Evolutionary conservation across 192 early-diverging fungal genomes (phyloP).

Genomic region (Obelidium mucronatum): DNA sequence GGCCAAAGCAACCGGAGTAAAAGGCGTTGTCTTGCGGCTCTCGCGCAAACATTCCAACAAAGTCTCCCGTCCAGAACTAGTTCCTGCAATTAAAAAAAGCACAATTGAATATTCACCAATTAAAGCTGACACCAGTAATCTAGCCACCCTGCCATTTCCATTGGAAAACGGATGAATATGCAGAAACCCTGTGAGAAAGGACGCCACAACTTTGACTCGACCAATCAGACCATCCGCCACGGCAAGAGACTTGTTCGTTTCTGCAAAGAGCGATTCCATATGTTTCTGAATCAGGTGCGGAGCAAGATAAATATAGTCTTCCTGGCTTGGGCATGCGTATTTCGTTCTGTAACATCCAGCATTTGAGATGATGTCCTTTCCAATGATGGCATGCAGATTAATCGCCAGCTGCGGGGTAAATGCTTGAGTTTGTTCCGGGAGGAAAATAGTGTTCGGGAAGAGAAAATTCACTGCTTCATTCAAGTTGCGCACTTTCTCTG

Average conservation of each 20-base stretch:
- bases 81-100: background rate
- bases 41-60: background rate
- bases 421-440: background rate
- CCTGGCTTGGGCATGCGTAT: background rate
- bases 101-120: background rate
- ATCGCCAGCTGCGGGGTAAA: background rate
- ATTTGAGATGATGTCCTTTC: background rate
- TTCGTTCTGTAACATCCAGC: background rate
- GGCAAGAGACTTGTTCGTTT: background rate
- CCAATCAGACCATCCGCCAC: background rate
- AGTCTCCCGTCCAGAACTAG: background rate
- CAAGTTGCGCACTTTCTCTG: background rate
- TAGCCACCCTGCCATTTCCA: background rate
- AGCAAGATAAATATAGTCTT: background rate
- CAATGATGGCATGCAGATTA: background rate
- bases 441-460: background rate
- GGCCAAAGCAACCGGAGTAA: background rate
- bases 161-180: slow-evolving; percentile 13
- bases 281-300: background rate
- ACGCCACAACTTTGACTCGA: background rate
- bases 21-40: background rate
- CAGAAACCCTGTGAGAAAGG: slow-evolving; percentile 1
- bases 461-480: background rate
- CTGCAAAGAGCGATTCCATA: background rate
- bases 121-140: background rate